A percentile compares a stretch with the other conserved stretches of the same genome.
Conservation (phyloP, 331 rosid species). For the Rosa hybrid region DNA sequence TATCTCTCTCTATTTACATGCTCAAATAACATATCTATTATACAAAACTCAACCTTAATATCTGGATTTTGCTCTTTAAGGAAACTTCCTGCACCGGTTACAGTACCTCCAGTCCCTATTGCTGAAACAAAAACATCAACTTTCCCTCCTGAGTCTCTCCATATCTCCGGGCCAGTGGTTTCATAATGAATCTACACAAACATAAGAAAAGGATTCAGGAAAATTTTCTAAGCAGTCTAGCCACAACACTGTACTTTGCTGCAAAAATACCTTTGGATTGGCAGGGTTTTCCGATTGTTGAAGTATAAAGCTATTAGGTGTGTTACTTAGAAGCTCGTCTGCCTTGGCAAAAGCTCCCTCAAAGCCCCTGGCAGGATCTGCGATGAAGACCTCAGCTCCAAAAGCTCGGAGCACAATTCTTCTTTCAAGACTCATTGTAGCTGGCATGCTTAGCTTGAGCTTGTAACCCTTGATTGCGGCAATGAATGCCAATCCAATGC, state of each 20-base stretch:
- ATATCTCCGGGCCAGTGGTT: slow-evolving; percentile 92
- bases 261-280: slow-evolving; percentile 56
- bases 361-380: slow-evolving; percentile 55
- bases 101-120: slow-evolving; percentile 86
- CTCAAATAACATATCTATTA: background rate
- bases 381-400: slow-evolving; percentile 61
- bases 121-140: slow-evolving; percentile 74
- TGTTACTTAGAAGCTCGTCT: slow-evolving; percentile 34
- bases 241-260: background rate
- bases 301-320: slow-evolving; percentile 54
- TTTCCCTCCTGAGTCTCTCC: slow-evolving; percentile 77
- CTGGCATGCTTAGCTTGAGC: slow-evolving; percentile 52
- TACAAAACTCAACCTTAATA: slow-evolving; percentile 56
- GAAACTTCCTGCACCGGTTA: slow-evolving; percentile 67
- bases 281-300: slow-evolving; percentile 68
- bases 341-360: slow-evolving; percentile 44
- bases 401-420: slow-evolving; percentile 51
- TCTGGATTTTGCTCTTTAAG: slow-evolving; percentile 77
- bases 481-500: slow-evolving; percentile 82
- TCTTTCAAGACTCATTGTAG: slow-evolving; percentile 55
- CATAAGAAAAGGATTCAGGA: background rate
- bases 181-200: slow-evolving; percentile 73
- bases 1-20: background rate
- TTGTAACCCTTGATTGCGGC: slow-evolving; percentile 75
- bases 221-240: background rate